Conservation (phyloP, 1,284 basidiomycete genomes). For the Sporisorium iseilematis-ciliati region DNA sequence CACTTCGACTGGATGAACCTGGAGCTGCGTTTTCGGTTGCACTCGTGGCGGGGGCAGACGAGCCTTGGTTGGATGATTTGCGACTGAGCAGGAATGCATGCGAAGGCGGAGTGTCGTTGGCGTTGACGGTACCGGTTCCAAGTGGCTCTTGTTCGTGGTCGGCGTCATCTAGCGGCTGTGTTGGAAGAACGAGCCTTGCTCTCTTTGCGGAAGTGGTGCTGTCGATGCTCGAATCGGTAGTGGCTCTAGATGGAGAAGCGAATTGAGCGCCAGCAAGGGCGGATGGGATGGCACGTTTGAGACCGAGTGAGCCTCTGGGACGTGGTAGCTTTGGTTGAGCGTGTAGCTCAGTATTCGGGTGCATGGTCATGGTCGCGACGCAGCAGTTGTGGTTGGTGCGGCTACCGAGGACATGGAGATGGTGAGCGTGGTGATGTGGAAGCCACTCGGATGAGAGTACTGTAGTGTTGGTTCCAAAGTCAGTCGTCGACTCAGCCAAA, state of each 20-base stretch:
- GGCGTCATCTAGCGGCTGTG: constrained; percentile 21
- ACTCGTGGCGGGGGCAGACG: neutral
- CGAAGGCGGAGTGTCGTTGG: constrained; percentile 24
- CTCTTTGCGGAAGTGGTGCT: constrained; percentile 21
- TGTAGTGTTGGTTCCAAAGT: neutral
- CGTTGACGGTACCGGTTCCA: neutral
- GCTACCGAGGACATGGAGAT: constrained; percentile 4
- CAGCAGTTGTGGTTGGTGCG: neutral
- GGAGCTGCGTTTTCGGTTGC: constrained; percentile 7
- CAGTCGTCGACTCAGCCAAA: constrained; percentile 17
- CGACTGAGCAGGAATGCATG: constrained; percentile 37
- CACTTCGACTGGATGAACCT: constrained; percentile 27
- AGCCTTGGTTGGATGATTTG: constrained; percentile 15
- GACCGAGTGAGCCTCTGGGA: constrained; percentile 34
- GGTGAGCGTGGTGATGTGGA: constrained; percentile 5
- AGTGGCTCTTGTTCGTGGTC: neutral
- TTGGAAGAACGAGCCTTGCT: constrained; percentile 39
- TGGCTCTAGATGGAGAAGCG: constrained; percentile 7
- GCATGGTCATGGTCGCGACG: constrained; percentile 7
- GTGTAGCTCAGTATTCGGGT: constrained; percentile 1
- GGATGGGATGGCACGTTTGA: constrained; percentile 25
- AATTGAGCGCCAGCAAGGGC: constrained; percentile 15
- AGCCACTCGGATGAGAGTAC: neutral
- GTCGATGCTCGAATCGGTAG: neutral
- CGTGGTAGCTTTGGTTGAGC: constrained; percentile 24